Evolutionary conservation across 2,329 filamentous ascomycete genomes (phyloP), one percentile per base, ranked within the genome.

Genomic region (Ophiocordyceps robertsii): DNA sequence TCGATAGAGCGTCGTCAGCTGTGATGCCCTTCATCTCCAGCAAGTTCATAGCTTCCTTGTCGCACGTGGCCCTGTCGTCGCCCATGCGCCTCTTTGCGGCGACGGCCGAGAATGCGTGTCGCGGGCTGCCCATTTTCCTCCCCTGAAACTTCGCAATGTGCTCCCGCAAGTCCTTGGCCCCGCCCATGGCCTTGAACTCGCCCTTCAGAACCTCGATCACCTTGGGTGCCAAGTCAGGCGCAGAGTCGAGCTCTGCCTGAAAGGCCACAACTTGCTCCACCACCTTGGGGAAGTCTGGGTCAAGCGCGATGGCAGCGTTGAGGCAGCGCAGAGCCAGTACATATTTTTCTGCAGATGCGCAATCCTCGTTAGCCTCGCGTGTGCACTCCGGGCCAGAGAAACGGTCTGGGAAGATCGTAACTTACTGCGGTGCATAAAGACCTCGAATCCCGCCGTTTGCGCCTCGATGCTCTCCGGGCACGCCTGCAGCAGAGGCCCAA

Each of bases 401-500:
- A 27, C 5, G 16, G 29, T 16, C 4, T 11, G n/a, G 19, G 11
- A 11, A 5, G 27, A 2, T 14, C 21, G 67, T 6, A 27, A 27
- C 80, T 71, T 76, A 94, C 88, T 80, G 67, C 82, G 75, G 56
- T 88, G 75, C 46, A 93, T 70, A 58, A 86, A 89, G 16, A 98
- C 82, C 65, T 96, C 89, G 53, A 95, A 96, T 6, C 88, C 92
- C 41, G 82, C 77, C 49, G 81, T 73, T 63, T 98, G 92, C 19
- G 77, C 84, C 47, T 92, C 79, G 39, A 94, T 75, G 57, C 80
- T 84, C 66, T 83, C 77, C 2, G 88, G 82, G 55, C 80, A 89
- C 55, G 81, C 82, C 59, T 95, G 82, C 46, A 98, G 71, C 52
- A 98, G 68, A 3, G 85, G 88, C 14, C 64, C 70, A 44, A 98